phyloP scores from a whole-genome alignment of 768 basidiomycete genomes.

The Suillus tomentosus region DNA sequence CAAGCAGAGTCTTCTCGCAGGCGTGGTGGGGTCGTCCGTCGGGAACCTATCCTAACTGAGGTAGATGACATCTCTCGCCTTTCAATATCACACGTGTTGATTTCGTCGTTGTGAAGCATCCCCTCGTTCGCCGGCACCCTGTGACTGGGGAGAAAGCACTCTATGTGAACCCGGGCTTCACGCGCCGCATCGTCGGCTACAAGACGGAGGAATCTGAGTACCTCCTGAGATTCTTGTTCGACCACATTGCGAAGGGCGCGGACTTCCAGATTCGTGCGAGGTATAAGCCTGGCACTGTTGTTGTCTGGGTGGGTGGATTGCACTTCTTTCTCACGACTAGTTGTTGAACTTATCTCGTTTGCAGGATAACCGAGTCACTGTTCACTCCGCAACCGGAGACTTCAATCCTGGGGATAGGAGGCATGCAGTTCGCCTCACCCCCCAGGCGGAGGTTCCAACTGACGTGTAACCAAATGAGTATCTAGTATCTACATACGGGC shows the following conservation, averaged over 20 bases:
- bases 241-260: conserved; percentile 51
- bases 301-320: conserved; percentile 50
- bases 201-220: conserved; percentile 56
- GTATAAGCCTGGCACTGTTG: conserved; percentile 56
- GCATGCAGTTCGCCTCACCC: conserved; percentile 50
- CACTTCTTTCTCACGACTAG: not conserved
- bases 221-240: conserved; percentile 55
- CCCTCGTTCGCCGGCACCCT: conserved; percentile 59
- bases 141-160: conserved; percentile 65
- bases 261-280: conserved; percentile 52
- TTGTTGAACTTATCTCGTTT: conserved; percentile 7
- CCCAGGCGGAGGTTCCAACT: conserved; percentile 50
- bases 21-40: conserved; percentile 47
- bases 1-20: conserved; percentile 51
- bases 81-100: conserved; percentile 4
- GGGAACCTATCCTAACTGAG: conserved; percentile 51
- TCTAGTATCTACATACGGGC: not conserved
- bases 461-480: conserved; percentile 22
- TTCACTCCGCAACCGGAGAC: conserved; percentile 47
- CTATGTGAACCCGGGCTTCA: conserved; percentile 60
- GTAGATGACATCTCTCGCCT: conserved; percentile 24
- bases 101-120: conserved; percentile 38
- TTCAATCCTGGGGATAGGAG: conserved; percentile 39
- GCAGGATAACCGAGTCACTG: conserved; percentile 51
- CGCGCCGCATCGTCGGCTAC: conserved; percentile 55